Percentiles rank a stretch among this genome's conserved stretches.
Conservation (phyloP, 2,329 filamentous ascomycete genomes). For the Cryphonectria radicalis region DNA sequence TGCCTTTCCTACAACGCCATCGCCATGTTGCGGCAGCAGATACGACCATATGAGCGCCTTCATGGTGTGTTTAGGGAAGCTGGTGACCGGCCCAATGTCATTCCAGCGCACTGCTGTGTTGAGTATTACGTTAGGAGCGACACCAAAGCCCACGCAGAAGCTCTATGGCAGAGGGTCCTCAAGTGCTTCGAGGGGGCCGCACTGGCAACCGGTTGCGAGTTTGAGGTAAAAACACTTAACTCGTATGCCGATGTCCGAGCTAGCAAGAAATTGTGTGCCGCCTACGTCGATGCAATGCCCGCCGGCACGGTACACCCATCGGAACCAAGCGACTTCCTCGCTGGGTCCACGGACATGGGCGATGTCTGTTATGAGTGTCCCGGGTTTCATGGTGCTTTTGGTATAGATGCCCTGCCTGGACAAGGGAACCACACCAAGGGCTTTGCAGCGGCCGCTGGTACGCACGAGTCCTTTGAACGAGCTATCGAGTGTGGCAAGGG, state of each 20-base stretch:
- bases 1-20: conserved; percentile 47
- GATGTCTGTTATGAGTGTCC: conserved; percentile 50
- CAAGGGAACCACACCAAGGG: conserved; percentile 48
- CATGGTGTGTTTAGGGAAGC: conserved; percentile 51
- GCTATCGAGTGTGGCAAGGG: conserved; percentile 41
- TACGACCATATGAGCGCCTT: conserved; percentile 52
- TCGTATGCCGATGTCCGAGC: conserved; percentile 38
- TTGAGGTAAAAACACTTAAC: conserved; percentile 37
- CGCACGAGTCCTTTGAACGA: conserved; percentile 41
- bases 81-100: conserved; percentile 44
- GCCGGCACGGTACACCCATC: conserved; percentile 37
- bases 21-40: conserved; percentile 54
- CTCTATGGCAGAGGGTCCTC: conserved; percentile 38
- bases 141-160: conserved; percentile 41
- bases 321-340: conserved; percentile 37
- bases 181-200: conserved; percentile 43
- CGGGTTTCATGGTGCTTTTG: conserved; percentile 49
- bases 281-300: conserved; percentile 38
- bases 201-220: conserved; percentile 41
- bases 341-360: conserved; percentile 45
- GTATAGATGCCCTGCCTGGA: conserved; percentile 41
- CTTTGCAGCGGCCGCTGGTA: conserved; percentile 45
- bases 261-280: conserved; percentile 25
- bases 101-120: conserved; percentile 42
- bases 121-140: conserved; percentile 51